Percentiles rank a stretch among this genome's conserved stretches.
Conservation (phyloP, 1,139 yeast species). For the Pichia sp. region DNA sequence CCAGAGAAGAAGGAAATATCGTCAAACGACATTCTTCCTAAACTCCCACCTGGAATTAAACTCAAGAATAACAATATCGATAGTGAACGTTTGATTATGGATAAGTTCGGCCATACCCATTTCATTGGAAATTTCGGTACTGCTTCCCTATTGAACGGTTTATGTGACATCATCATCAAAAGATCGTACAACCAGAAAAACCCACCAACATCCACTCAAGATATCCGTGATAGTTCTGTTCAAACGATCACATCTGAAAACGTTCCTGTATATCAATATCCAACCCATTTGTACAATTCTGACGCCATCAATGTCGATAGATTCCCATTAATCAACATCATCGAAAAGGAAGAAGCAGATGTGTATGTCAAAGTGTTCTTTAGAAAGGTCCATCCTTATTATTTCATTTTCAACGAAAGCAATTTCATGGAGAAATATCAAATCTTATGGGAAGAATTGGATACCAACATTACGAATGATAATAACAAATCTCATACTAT, state of each 20-base stretch:
- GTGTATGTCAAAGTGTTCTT: conserved; percentile 38
- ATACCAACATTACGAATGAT: conserved; percentile 11
- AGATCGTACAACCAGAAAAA: conserved; percentile 32
- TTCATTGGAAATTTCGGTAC: conserved; percentile 43
- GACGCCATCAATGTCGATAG: conserved; percentile 31
- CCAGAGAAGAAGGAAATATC: background rate
- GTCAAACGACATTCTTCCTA: conserved; percentile 3
- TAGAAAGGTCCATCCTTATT: conserved; percentile 40
- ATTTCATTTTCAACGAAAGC: conserved; percentile 37
- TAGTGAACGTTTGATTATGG: conserved; percentile 38
- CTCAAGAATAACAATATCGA: conserved; percentile 26
- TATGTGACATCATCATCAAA: conserved; percentile 39
- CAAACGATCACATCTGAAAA: conserved; percentile 34
- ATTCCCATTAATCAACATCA: conserved; percentile 36
- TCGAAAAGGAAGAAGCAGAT: conserved; percentile 35
- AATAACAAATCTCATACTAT: conserved; percentile 18
- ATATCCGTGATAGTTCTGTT: conserved; percentile 32
- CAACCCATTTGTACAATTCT: conserved; percentile 32
- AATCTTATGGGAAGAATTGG: conserved; percentile 36
- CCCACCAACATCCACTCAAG: conserved; percentile 34
- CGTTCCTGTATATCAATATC: conserved; percentile 34
- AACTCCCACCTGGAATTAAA: conserved; percentile 24
- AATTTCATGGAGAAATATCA: conserved; percentile 35
- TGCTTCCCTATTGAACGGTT: conserved; percentile 38
- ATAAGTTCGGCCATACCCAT: conserved; percentile 42